phyloP scores from a whole-genome alignment of 225 moss, liverwort and hornwort genomes.

The Polytrichum formosum region DNA sequence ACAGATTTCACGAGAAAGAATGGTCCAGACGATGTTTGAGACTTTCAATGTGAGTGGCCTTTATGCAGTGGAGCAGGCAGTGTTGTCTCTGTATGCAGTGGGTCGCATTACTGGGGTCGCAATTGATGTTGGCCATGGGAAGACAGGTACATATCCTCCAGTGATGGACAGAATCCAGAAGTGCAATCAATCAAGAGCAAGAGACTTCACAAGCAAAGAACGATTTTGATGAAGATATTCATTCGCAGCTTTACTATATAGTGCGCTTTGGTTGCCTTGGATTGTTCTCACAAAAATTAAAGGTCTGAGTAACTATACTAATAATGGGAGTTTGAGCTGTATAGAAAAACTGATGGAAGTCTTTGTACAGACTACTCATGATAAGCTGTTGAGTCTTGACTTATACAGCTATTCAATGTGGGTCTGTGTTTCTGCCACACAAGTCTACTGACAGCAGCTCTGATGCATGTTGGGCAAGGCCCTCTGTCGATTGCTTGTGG shows the following conservation, averaged over 20 bases:
- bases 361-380: too few relatives aligned
- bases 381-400: too few relatives aligned
- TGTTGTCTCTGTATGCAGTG: constrained; percentile 89
- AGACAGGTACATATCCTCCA: constrained; percentile 63
- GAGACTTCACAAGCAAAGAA: too few relatives aligned
- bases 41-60: constrained; percentile 95
- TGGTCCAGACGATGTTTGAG: constrained; percentile 98
- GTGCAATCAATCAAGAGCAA: too few relatives aligned
- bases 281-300: too few relatives aligned
- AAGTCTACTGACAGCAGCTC: constrained; percentile 75
- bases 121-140: constrained; percentile 91
- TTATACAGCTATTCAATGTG: not conserved
- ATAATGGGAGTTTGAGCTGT: too few relatives aligned
- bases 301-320: too few relatives aligned
- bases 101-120: constrained; percentile 97
- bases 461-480: constrained; percentile 86
- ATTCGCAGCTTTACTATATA: too few relatives aligned
- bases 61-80: constrained; percentile 98
- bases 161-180: not conserved
- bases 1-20: constrained; percentile 89
- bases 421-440: constrained; percentile 30
- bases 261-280: too few relatives aligned
- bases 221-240: too few relatives aligned
- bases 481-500: constrained; percentile 73
- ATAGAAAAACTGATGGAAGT: too few relatives aligned